Conservation (phyloP, 805 yeast genomes). For the Yueomyces sp. region DNA sequence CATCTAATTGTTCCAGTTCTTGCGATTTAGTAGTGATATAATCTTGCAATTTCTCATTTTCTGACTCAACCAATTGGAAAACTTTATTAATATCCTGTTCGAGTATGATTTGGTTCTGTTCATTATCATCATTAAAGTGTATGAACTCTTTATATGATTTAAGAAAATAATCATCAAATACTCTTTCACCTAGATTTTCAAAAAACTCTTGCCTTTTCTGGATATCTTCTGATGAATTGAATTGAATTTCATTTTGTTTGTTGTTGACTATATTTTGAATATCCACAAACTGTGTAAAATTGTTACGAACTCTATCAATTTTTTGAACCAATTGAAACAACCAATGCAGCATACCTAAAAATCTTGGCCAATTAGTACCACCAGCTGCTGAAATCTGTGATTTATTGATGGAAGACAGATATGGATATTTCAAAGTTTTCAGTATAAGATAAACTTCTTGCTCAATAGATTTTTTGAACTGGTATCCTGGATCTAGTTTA, state of each 20-base stretch:
- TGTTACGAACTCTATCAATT: constrained; percentile 33
- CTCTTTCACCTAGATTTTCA: constrained; percentile 27
- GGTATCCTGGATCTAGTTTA: constrained; percentile 67
- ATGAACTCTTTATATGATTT: constrained; percentile 58
- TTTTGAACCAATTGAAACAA: constrained; percentile 30
- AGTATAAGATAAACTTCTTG: constrained; percentile 59
- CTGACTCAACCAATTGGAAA: no score
- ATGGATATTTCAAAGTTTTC: constrained; percentile 62
- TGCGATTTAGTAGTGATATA: no score
- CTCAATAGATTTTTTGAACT: constrained; percentile 55
- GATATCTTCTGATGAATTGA: constrained; percentile 12
- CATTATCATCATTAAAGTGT: constrained; percentile 49
- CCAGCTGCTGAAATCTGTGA: constrained; percentile 87
- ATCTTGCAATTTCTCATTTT: no score
- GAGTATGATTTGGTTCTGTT: constrained; percentile 26
- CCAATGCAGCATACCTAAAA: constrained; percentile 78
- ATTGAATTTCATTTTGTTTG: constrained; percentile 11
- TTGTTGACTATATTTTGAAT: constrained; percentile 21
- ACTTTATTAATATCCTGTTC: no score
- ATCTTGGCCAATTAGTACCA: constrained; percentile 76
- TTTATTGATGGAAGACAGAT: constrained; percentile 64
- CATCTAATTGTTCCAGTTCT: constrained; percentile 10
- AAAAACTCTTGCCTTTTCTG: constrained; percentile 22
- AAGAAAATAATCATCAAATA: constrained; percentile 47
- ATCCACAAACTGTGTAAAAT: constrained; percentile 5